Base-by-base conservation (phyloP, 2,329 filamentous ascomycete species). In the Penicillium sp. region DNA sequence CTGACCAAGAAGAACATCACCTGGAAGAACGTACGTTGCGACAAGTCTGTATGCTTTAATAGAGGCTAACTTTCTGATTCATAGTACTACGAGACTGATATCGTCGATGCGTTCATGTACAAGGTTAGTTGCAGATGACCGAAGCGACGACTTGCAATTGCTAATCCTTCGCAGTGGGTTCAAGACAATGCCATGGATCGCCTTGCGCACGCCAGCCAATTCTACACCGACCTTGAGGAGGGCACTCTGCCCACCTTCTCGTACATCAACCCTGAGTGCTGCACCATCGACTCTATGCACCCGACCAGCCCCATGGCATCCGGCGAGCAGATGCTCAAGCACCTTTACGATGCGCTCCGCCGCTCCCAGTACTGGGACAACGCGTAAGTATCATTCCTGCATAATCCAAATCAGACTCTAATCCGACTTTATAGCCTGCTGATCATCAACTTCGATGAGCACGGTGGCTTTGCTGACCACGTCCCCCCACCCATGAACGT, bases 221-320 rank as follows among this genome's bases (percentile, higher is more conserved):
- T 93, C 78, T 81, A 87, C 65, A 76, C 81, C 51, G 91, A 93
- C 68, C 80, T 92, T 8, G 77, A 82, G 56, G 76, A 75, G 57
- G 77, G 86, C 63, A 82, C 77, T 19, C 81, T 92, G n/a, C 90
- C 90, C 1, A 88, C 91, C 74, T 89, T 86, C 74, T 81, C 83
- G 21, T 79, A 78, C 60, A 75, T 79, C 53, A 79, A 78, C 27
- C 77, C 77, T 0, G 78, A 79, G 52, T 71, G 70, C 59, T 72
- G 69, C 59, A 65, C 60, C 19, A 62, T 76, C 47, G 58, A 71
- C 48, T 76, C 73, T 3, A 77, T 77, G 72, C 75, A 77, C 57
- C 75, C 75, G 2, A 72, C 69, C n/a, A 71, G 67, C 48, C 73
- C 71, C 53, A 72, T 75, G 65, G 69, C 74, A 16, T 67, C 72